Conservation (phyloP, 208 protist species). For the Strigomonas culicis region DNA sequence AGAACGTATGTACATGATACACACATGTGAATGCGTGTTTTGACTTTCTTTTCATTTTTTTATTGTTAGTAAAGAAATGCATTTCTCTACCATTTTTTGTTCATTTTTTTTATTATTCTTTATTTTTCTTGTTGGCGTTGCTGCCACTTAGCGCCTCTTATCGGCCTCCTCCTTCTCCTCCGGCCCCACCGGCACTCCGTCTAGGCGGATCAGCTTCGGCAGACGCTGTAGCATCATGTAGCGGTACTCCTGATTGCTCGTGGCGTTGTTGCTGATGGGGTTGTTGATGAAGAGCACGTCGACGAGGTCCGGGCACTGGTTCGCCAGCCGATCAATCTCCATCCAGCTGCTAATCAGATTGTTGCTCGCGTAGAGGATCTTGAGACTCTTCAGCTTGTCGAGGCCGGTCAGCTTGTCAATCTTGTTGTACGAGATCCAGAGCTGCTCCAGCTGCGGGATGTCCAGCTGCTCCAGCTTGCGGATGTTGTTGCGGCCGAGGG, state of each 20-base stretch:
- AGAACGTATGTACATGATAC: no score
- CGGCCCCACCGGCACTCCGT: constrained; percentile 85
- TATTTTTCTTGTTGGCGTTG: background rate
- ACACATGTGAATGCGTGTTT: no score
- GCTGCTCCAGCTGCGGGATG: constrained; percentile 89
- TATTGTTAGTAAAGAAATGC: constrained; percentile 1
- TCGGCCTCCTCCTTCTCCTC: constrained; percentile 92
- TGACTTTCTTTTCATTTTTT: background rate
- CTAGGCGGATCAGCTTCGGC: constrained; percentile 78
- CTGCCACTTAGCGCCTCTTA: constrained; percentile 45
- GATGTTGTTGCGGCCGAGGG: constrained; percentile 92
- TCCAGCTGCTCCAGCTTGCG: constrained; percentile 96
- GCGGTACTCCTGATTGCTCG: constrained; percentile 80
- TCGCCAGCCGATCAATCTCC: constrained; percentile 91
- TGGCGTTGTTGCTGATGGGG: constrained; percentile 77
- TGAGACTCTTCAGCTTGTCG: constrained; percentile 91
- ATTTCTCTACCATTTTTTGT: background rate
- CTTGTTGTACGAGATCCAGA: constrained; percentile 96
- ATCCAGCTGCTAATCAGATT: constrained; percentile 94
- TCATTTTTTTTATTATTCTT: constrained; percentile 7
- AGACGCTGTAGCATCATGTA: constrained; percentile 87
- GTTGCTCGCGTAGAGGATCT: constrained; percentile 93
- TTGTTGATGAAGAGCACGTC: constrained; percentile 94
- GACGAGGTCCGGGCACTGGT: constrained; percentile 89
- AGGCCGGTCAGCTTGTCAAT: constrained; percentile 93